phyloP scores from a whole-genome alignment of 164 flowering plant genomes.

The Macadamia tetraphylla region DNA sequence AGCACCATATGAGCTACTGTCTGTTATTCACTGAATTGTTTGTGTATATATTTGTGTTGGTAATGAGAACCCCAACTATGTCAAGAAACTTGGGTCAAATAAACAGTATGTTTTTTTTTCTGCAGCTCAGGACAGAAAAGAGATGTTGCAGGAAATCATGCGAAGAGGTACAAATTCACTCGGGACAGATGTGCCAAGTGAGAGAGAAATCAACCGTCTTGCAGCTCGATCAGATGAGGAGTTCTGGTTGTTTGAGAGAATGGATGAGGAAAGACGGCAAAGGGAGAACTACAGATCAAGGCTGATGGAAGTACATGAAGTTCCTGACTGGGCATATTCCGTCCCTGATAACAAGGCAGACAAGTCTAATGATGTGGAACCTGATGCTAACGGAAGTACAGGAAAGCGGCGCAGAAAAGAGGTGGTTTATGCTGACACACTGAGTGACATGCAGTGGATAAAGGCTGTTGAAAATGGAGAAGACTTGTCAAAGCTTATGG shows the following conservation, averaged over 20 bases:
- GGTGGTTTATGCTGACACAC: slow-evolving; percentile 63
- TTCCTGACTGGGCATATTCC: slow-evolving; percentile 90
- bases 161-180: slow-evolving; percentile 85
- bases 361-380: slow-evolving; percentile 35
- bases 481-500: slow-evolving; percentile 35
- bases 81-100: neutral
- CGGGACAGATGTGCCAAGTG: slow-evolving; percentile 94
- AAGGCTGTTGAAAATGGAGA: slow-evolving; percentile 85
- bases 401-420: slow-evolving; percentile 84
- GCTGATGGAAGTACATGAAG: slow-evolving; percentile 94
- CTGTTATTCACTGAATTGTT: neutral
- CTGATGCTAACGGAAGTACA: slow-evolving; percentile 24
- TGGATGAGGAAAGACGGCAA: slow-evolving; percentile 91
- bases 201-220: slow-evolving; percentile 93
- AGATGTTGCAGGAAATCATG: slow-evolving; percentile 90
- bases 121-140: slow-evolving; percentile 91
- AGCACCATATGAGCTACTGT: neutral
- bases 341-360: slow-evolving; percentile 32
- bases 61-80: neutral
- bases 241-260: slow-evolving; percentile 86
- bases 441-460: slow-evolving; percentile 78
- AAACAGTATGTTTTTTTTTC: neutral
- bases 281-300: slow-evolving; percentile 81
- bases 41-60: neutral
- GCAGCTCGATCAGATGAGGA: slow-evolving; percentile 94